These are phyloP conservation scores for Meyerozyma athensensis DNA, from an alignment of 1,139 yeast species.

Conservation along the genomic window DNA sequence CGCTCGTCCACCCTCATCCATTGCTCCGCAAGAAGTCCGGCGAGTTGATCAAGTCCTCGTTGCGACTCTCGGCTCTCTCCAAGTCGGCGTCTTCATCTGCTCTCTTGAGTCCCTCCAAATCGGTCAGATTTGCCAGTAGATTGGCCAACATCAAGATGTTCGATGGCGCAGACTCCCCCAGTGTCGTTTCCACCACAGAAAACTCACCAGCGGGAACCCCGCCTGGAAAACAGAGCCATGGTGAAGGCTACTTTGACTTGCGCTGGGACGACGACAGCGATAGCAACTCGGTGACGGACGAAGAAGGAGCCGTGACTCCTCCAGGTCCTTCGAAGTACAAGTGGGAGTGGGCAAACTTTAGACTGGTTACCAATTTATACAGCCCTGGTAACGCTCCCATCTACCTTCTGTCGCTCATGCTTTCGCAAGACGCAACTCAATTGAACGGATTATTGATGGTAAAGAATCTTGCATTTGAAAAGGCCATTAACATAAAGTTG, in stretches of 20 bases:
- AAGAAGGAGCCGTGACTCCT: slow-evolving; percentile 7
- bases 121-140: slow-evolving; percentile 35
- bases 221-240: slow-evolving; percentile 9
- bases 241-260: slow-evolving; percentile 10
- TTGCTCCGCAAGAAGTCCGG: slow-evolving; percentile 36
- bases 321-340: slow-evolving; percentile 7
- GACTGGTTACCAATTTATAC: neutral
- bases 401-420: neutral
- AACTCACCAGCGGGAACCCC: slow-evolving; percentile 36
- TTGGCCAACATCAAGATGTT: slow-evolving; percentile 37
- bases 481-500: slow-evolving; percentile 30
- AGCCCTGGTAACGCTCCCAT: neutral
- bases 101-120: slow-evolving; percentile 20
- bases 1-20: slow-evolving; percentile 11
- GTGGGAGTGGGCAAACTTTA: slow-evolving; percentile 3
- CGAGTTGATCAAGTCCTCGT: slow-evolving; percentile 36
- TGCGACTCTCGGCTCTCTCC: slow-evolving; percentile 26
- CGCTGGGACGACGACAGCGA: slow-evolving; percentile 12
- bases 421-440: slow-evolving; percentile 10
- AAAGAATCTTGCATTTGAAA: slow-evolving; percentile 37
- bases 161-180: slow-evolving; percentile 39
- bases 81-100: slow-evolving; percentile 26
- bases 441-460: slow-evolving; percentile 30
- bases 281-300: slow-evolving; percentile 10
- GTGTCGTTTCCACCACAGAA: slow-evolving; percentile 30